Conservation (phyloP, 345 rosid species). For the Lenwebbia sp. region DNA sequence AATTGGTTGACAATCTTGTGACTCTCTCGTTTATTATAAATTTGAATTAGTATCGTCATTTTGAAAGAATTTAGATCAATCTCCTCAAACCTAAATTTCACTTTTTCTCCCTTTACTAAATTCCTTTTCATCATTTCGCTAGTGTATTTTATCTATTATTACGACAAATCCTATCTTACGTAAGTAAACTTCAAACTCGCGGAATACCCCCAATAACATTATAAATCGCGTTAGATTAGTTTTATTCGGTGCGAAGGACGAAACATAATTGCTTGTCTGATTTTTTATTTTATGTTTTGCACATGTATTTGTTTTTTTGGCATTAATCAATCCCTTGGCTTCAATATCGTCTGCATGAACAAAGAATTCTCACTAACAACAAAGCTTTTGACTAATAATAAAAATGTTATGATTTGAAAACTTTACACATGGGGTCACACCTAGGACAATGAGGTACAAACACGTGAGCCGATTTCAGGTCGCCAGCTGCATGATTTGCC, state of each 20-base stretch:
- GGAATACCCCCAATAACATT: neutral
- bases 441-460: neutral
- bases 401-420: neutral
- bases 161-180: fast-evolving
- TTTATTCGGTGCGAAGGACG: neutral
- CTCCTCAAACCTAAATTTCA: neutral
- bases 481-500: neutral
- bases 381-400: neutral
- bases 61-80: neutral
- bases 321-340: neutral
- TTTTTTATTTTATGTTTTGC: neutral
- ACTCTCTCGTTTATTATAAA: neutral
- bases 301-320: neutral
- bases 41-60: neutral
- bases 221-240: neutral
- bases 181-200: neutral
- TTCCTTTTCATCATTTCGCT: neutral
- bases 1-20: neutral
- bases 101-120: neutral
- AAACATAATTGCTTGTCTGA: neutral
- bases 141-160: fast-evolving
- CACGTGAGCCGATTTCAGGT: neutral
- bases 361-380: neutral
- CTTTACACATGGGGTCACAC: neutral
- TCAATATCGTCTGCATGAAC: neutral